Evolutionary conservation across 164 flowering plant species (phyloP), one percentile per base, ranked within the genome.

Genomic region (Kingdonia uniflora): DNA sequence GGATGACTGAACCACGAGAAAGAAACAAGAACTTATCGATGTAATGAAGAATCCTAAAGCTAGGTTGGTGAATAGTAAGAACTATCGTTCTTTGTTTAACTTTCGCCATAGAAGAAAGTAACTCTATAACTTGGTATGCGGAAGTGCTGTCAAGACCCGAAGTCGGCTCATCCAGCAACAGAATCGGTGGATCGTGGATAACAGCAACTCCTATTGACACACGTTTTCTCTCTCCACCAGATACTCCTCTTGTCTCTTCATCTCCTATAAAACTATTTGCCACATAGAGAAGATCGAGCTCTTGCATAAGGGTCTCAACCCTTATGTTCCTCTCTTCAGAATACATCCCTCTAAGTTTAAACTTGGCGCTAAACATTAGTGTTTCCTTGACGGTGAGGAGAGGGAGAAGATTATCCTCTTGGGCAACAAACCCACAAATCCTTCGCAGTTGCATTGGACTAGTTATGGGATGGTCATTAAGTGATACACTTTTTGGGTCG

Each of bases 151-250:
- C 98, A 1, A 91, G 78, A 2, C 98, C 96, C 21, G 98, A 85
- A 53, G 98, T 91, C 14, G 98, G 98, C 56, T 91, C 98, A 54
- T 91, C 96, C 0, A 91, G 76, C 22, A 91, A 71, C 14, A 91
- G 55, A 58, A 91, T 73, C 0, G 80, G 65, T 0, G 95, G 96
- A 51, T 91, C 87, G 40, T 84, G 84, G 49, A 91, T 84, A 61
- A 91, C 65, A n/a, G 87, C 98, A 8, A 84, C 80, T 0, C 90
- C 98, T 15, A 91, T 85, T 0, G 96, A 85, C 0, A 91, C 92
- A 59, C 98, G 63, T 49, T 84, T 85, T 58, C 85, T 57, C 65
- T 91, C 98, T 38, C 96, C 98, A 10, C 98, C 98, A 0, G 96
- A 87, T 13, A 87, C 73, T 20, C 96, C 96, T 62, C 95, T 70